Evolutionary conservation across 441 rosid species (phyloP), one percentile per base, ranked within the genome.

Genomic region (Euphorbia schlechtendalii): DNA sequence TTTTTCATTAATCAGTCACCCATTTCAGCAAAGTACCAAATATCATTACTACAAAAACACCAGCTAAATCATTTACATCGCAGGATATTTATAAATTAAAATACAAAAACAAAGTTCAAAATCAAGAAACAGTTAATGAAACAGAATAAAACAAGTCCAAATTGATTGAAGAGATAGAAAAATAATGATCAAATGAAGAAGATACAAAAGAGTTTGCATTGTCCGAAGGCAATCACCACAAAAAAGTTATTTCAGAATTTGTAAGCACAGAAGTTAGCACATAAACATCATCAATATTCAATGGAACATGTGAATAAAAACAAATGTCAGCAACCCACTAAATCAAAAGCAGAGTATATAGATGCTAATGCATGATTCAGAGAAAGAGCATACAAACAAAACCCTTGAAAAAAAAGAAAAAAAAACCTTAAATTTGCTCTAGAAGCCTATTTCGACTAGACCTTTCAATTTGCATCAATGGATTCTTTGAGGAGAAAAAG

Each of bases 221-320:
- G 30, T 9, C 27, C 5, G 22, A 4, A 28, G n/a, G 5, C 12
- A 18, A 59, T 34, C 24, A 40, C 8, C 59, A 24, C 2, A 32
- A 1, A 10, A 34, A 15, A 25, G 27, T 34, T 13, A 46, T 27
- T 36, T 52, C 20, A 14, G 14, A 51, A 27, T 20, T 59, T 30
- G 40, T 4, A 54, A 28, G 17, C 46, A 55, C 56, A 20, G 43
- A 17, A 18, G 24, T 54, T 43, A 30, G 56, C 45, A 60, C 32
- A 43, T 27, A 20, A 61, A 53, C 34, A 40, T 68, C 61, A 54
- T n/a, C n/a, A n/a, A n/a, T n/a, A n/a, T n/a, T n/a, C n/a, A n/a
- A n/a, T n/a, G n/a, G n/a, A n/a, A n/a, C n/a, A n/a, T n/a, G n/a
- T n/a, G n/a, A n/a, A n/a, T n/a, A 9, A 15, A 54, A 53, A 18